These are phyloP conservation scores for Boletus rex-veris DNA, from an alignment of 768 basidiomycete genomes.

Conservation along the genomic window DNA sequence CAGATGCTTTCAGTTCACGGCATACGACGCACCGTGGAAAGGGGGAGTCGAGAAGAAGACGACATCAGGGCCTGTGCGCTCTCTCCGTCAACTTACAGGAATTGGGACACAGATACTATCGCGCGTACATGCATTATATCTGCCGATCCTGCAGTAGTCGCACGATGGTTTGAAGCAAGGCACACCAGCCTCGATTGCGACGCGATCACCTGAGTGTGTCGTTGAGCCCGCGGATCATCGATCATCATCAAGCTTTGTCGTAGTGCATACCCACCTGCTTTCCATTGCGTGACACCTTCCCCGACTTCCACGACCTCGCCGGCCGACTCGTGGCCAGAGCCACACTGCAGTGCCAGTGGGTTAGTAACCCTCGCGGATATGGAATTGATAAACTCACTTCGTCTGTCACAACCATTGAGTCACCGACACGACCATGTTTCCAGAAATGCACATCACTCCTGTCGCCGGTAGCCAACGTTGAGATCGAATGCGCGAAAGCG, in stretches of 20 bases:
- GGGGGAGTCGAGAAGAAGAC: constrained; percentile 74
- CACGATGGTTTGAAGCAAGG: constrained; percentile 63
- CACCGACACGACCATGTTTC: constrained; percentile 66
- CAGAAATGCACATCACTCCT: constrained; percentile 76
- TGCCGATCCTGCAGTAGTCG: constrained; percentile 57
- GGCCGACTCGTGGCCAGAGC: constrained; percentile 69
- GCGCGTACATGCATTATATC: constrained; percentile 56
- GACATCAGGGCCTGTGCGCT: constrained; percentile 34
- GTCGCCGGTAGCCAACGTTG: neutral
- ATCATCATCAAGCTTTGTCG: neutral
- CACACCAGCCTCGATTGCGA: constrained; percentile 68
- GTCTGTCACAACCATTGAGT: constrained; percentile 67
- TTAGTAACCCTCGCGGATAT: neutral
- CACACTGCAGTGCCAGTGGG: constrained; percentile 48
- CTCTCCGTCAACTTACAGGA: neutral
- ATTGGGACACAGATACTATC: neutral
- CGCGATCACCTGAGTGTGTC: constrained; percentile 49
- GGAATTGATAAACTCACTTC: constrained; percentile 38
- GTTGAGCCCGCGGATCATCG: neutral
- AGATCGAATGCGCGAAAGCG: neutral
- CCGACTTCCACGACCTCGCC: constrained; percentile 64
- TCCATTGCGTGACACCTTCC: constrained; percentile 65
- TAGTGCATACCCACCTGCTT: constrained; percentile 39
- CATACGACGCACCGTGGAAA: constrained; percentile 46
- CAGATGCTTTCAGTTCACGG: neutral